These are phyloP conservation scores for Aspergillus sp. DNA, from an alignment of 2,329 filamentous ascomycete species.

Conservation along the genomic window DNA sequence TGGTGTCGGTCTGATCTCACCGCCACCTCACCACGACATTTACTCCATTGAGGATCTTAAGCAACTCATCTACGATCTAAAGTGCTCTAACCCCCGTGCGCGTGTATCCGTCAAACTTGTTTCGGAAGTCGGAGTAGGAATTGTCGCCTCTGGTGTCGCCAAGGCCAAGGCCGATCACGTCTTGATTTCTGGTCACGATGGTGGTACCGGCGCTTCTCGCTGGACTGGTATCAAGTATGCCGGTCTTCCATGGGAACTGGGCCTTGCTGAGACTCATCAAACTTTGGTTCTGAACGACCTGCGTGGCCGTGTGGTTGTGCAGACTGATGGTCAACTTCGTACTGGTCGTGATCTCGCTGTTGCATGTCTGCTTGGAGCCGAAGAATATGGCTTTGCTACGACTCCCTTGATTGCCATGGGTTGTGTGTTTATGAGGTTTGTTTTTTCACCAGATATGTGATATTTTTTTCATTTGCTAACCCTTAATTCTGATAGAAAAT, in stretches of 20 bases:
- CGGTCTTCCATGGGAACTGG: slow-evolving; percentile 92
- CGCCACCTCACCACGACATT: slow-evolving; percentile 94
- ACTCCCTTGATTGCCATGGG: slow-evolving; percentile 94
- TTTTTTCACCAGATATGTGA: neutral
- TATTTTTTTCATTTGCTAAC: slow-evolving; percentile 5
- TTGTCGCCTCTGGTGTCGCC: slow-evolving; percentile 93
- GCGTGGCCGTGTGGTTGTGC: slow-evolving; percentile 89
- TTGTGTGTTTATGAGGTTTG: slow-evolving; percentile 78
- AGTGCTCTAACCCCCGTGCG: slow-evolving; percentile 89
- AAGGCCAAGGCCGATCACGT: slow-evolving; percentile 98
- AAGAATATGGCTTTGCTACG: slow-evolving; percentile 96
- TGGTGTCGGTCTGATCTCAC: slow-evolving; percentile 92
- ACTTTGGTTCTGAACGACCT: slow-evolving; percentile 93
- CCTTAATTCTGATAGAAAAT: slow-evolving; percentile 14
- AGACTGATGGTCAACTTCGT: slow-evolving; percentile 90
- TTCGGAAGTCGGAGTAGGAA: slow-evolving; percentile 94
- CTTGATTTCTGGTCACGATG: slow-evolving; percentile 92
- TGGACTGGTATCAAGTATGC: slow-evolving; percentile 99
- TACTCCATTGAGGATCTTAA: slow-evolving; percentile 98
- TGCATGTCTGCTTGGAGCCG: slow-evolving; percentile 90
- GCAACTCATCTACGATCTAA: slow-evolving; percentile 95
- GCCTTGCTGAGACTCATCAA: slow-evolving; percentile 95
- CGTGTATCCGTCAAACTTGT: slow-evolving; percentile 96
- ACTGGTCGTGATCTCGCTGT: slow-evolving; percentile 93
- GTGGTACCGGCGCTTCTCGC: slow-evolving; percentile 90